Evolutionary conservation across 352 stramenopile species (phyloP).

Genomic region (Elongisporangium anandrum): DNA sequence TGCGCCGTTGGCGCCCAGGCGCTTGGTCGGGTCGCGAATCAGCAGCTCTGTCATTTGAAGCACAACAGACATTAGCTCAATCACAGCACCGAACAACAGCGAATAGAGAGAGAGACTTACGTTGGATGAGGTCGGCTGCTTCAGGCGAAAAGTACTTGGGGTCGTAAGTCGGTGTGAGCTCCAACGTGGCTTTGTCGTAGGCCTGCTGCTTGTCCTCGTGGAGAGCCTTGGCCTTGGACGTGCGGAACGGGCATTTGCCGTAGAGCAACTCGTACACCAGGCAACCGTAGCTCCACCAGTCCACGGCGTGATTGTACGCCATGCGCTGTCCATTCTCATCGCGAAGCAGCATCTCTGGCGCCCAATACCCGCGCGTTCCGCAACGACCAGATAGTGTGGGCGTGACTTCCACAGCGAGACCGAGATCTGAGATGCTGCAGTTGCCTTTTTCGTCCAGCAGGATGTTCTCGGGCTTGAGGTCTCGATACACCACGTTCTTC

Average conservation of each 20-base stretch:
- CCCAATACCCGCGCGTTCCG: constrained; percentile 90
- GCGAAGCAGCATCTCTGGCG: constrained; percentile 94
- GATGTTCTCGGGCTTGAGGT: constrained; percentile 90
- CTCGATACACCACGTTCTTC: constrained; percentile 89
- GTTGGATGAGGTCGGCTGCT: constrained; percentile 66
- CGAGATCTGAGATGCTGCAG: constrained; percentile 95
- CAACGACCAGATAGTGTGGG: constrained; percentile 72
- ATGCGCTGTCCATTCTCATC: constrained; percentile 90
- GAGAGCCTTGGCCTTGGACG: constrained; percentile 91
- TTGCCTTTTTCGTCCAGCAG: constrained; percentile 92
- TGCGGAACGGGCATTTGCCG: constrained; percentile 96
- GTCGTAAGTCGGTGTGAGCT: constrained; percentile 75
- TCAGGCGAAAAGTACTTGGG: constrained; percentile 79
- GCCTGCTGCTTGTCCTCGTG: constrained; percentile 88
- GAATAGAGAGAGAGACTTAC: constrained; percentile 30
- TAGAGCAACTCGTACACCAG: constrained; percentile 97
- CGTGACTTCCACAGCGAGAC: constrained; percentile 94
- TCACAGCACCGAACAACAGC: background rate
- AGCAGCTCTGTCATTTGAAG: constrained; percentile 49
- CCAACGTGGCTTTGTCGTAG: constrained; percentile 77
- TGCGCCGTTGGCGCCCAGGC: constrained; percentile 60
- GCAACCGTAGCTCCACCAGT: constrained; percentile 98
- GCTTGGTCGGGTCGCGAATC: constrained; percentile 65
- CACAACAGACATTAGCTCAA: constrained; percentile 4
- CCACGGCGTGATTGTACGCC: constrained; percentile 92